Percentiles rank a stretch among this genome's conserved stretches.
These are phyloP conservation scores for Heimioporus sp. DNA, from an alignment of 768 basidiomycete genomes.

Conservation along the genomic window DNA sequence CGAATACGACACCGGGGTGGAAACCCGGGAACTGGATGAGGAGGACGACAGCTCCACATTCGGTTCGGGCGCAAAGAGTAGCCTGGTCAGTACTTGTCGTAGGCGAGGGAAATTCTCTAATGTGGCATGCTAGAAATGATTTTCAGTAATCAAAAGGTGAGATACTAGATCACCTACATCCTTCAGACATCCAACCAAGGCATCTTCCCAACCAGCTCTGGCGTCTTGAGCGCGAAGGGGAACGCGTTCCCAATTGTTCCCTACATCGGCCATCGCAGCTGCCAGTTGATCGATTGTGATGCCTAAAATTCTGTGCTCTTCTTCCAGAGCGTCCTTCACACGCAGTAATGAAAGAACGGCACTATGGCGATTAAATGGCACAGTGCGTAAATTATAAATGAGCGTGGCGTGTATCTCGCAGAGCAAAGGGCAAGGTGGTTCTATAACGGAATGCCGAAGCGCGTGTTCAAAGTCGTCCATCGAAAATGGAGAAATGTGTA, in stretches of 20 bases:
- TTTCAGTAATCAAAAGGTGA: background rate
- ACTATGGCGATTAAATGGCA: conserved; percentile 71
- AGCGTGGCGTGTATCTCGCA: conserved; percentile 88
- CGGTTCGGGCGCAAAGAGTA: conserved; percentile 68
- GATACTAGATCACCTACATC: conserved; percentile 59
- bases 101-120: conserved; percentile 68
- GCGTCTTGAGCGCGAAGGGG: conserved; percentile 70
- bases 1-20: conserved; percentile 43
- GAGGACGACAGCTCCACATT: conserved; percentile 39
- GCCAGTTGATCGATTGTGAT: conserved; percentile 62
- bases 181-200: conserved; percentile 83
- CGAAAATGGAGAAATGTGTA: conserved; percentile 84
- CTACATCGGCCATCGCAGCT: conserved; percentile 71
- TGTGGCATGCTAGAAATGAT: conserved; percentile 62
- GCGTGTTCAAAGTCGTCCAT: conserved; percentile 92
- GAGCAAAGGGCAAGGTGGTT: conserved; percentile 73
- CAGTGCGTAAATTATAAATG: conserved; percentile 86
- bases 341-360: conserved; percentile 65
- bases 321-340: conserved; percentile 37
- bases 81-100: conserved; percentile 64
- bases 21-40: conserved; percentile 46
- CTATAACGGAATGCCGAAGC: conserved; percentile 68
- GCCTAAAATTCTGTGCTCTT: conserved; percentile 48
- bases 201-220: conserved; percentile 89
- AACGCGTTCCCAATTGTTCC: conserved; percentile 85